Conservation (phyloP, 2,329 filamentous ascomycete genomes). For the Ophiostoma novo-ulmi region DNA sequence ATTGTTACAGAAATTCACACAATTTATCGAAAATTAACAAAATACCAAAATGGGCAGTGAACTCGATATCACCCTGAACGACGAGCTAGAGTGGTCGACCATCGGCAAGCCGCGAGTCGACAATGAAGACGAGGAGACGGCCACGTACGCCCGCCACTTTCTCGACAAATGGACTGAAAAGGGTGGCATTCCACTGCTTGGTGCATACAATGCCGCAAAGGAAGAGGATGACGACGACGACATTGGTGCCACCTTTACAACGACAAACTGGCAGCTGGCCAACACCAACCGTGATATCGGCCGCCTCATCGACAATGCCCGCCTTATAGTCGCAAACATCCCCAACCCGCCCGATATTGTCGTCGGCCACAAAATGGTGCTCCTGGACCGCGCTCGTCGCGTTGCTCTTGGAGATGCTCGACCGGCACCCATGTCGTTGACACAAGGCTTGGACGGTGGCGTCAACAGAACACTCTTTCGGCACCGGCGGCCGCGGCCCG, state of each 20-base stretch:
- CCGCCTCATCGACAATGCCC: constrained; percentile 14
- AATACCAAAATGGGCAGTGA: not conserved
- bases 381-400: constrained; percentile 27
- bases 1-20: too few species aligned
- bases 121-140: not conserved
- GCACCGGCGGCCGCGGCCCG: constrained; percentile 18
- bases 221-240: constrained; percentile 16
- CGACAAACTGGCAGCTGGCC: not conserved
- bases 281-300: constrained; percentile 24
- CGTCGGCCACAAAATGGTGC: constrained; percentile 20
- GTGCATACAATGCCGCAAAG: not conserved
- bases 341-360: constrained; percentile 12
- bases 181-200: not conserved
- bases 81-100: not conserved
- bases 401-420: constrained; percentile 23
- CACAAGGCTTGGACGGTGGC: constrained; percentile 22
- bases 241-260: constrained; percentile 16
- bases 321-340: not conserved
- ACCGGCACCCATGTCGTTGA: constrained; percentile 23
- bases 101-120: not conserved
- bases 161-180: constrained; percentile 20
- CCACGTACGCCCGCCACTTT: not conserved
- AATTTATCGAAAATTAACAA: too few species aligned
- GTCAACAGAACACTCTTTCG: constrained; percentile 16
- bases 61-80: not conserved